A percentile compares a stretch with the other conserved stretches of the same genome.
Evolutionary conservation across 164 flowering plant species (phyloP).

Genomic region (Aristolochia californica): DNA sequence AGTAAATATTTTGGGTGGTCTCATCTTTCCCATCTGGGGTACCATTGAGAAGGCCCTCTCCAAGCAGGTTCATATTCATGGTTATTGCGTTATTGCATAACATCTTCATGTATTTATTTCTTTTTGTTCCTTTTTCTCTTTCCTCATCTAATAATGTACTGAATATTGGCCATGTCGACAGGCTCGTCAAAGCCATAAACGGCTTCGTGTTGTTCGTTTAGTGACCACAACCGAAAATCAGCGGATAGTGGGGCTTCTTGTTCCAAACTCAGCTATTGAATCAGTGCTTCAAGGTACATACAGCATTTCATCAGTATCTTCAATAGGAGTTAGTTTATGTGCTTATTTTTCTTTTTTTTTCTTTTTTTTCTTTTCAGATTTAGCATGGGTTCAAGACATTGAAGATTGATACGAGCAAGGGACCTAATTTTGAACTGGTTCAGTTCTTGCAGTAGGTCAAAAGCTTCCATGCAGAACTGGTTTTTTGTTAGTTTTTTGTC

Average conservation of each 20-base stretch:
- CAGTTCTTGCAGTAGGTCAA: background rate
- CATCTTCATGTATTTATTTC: background rate
- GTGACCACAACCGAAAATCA: slow-evolving; percentile 73
- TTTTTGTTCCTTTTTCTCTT: background rate
- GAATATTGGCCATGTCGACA: slow-evolving; percentile 19
- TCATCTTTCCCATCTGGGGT: slow-evolving; percentile 96
- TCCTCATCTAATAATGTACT: background rate
- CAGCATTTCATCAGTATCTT: background rate
- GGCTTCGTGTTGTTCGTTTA: slow-evolving; percentile 74
- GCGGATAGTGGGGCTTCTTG: slow-evolving; percentile 77
- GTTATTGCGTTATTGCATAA: background rate
- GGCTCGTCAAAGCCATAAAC: slow-evolving; percentile 79
- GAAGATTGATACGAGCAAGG: slow-evolving; percentile 39
- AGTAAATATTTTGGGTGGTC: slow-evolving; percentile 92
- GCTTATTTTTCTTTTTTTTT: background rate
- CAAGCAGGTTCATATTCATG: slow-evolving; percentile 61
- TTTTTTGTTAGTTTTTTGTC: background rate
- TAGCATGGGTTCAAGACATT: slow-evolving; percentile 74
- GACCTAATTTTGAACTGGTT: background rate
- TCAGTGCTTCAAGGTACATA: slow-evolving; percentile 70
- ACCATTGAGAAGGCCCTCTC: slow-evolving; percentile 86
- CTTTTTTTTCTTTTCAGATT: slow-evolving; percentile 30
- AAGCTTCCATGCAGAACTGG: slow-evolving; percentile 3
- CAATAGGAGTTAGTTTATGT: too few species aligned
- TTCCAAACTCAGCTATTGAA: slow-evolving; percentile 83